Evolutionary conservation across 1,284 basidiomycete species (phyloP).

Genomic region (Binderoboletus segoi): DNA sequence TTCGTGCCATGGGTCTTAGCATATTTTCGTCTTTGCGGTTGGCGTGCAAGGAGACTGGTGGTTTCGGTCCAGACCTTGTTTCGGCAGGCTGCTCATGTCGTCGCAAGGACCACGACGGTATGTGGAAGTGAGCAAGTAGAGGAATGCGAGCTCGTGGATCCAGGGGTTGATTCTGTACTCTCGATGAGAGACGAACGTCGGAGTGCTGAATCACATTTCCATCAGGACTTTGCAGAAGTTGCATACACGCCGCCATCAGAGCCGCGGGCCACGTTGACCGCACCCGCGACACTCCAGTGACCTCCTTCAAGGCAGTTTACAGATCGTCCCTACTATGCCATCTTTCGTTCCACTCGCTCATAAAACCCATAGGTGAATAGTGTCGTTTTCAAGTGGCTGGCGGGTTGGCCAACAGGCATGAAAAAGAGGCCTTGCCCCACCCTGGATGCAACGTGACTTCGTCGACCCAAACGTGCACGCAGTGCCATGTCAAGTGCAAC

Average conservation of each 20-base stretch:
- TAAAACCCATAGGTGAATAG: constrained; percentile 15
- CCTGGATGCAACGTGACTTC: constrained; percentile 16
- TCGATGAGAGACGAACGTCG: not conserved
- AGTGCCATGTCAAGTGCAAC: constrained; percentile 25
- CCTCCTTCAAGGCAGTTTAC: constrained; percentile 1
- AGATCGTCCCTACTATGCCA: constrained; percentile 5
- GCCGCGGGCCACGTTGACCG: not conserved
- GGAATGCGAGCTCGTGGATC: constrained; percentile 25
- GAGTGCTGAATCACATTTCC: not conserved
- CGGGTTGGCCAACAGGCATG: not conserved
- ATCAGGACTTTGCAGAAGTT: constrained; percentile 2
- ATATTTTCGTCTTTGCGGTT: too few relatives aligned
- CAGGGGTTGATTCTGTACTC: constrained; percentile 7
- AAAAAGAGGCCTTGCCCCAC: constrained; percentile 20
- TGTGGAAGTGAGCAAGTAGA: too few relatives aligned
- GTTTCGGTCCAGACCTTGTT: not conserved
- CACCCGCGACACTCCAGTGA: not conserved
- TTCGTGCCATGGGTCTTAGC: constrained; percentile 7
- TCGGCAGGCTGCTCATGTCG: not conserved
- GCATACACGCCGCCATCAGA: not conserved
- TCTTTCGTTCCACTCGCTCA: not conserved
- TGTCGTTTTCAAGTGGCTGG: not conserved
- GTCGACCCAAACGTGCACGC: not conserved
- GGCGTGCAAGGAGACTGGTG: too few relatives aligned
- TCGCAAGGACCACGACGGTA: not conserved